Evolutionary conservation across 108 stramenopile species (phyloP).

Genomic region (Cyclotella cryptica): DNA sequence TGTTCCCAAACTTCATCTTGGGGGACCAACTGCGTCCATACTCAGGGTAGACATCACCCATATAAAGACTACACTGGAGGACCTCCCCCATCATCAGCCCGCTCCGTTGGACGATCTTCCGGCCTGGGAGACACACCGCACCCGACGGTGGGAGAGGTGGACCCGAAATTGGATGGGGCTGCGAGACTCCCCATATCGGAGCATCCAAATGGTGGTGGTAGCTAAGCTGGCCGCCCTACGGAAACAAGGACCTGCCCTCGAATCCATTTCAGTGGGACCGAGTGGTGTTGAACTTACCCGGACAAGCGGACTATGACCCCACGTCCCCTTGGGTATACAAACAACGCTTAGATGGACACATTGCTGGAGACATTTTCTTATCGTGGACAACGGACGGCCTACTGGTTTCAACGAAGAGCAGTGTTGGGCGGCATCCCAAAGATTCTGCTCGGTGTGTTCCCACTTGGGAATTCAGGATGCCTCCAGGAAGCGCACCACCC

Average conservation of each 20-base stretch:
- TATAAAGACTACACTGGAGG: neutral
- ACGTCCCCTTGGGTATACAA: conserved; percentile 24
- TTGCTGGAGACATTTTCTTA: too few species aligned
- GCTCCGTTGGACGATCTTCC: neutral
- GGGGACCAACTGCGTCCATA: conserved; percentile 27
- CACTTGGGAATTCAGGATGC: too few species aligned
- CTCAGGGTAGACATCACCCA: conserved; percentile 44
- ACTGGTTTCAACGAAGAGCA: neutral
- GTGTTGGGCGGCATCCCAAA: neutral
- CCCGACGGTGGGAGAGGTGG: too few species aligned
- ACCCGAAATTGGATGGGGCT: too few species aligned
- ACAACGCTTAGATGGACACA: neutral
- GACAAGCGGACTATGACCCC: conserved; percentile 8
- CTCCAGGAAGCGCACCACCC: too few species aligned
- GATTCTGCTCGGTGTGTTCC: too few species aligned
- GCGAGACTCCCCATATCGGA: conserved; percentile 42
- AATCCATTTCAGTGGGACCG: conserved; percentile 35
- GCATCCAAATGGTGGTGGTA: conserved; percentile 9
- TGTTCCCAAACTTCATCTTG: conserved; percentile 56
- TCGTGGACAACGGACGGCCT: neutral
- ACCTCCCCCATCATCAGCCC: neutral
- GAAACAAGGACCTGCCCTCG: neutral
- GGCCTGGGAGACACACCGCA: conserved; percentile 12
- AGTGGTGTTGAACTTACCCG: conserved; percentile 29
- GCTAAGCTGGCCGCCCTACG: conserved; percentile 20